Evolutionary conservation across 2,329 filamentous ascomycete species (phyloP).

Genomic region (Botryosphaeria agaves): DNA sequence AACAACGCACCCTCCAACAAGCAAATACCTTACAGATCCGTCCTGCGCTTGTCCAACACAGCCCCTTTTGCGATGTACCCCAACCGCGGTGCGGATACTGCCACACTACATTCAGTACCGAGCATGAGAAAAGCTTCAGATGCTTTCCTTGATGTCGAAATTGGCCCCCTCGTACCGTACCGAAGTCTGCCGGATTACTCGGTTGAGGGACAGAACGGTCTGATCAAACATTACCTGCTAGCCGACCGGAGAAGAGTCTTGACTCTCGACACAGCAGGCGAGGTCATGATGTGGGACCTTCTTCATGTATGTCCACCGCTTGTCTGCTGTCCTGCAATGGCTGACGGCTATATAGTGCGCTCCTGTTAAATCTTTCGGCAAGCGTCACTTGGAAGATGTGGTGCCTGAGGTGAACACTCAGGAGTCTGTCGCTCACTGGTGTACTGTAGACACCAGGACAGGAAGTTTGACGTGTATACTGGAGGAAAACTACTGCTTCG

Average conservation of each 20-base stretch:
- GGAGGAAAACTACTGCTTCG: constrained; percentile 91
- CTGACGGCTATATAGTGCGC: constrained; percentile 42
- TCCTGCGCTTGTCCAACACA: constrained; percentile 72
- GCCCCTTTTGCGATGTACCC: constrained; percentile 51
- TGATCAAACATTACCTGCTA: constrained; percentile 83
- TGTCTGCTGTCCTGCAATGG: too few species aligned
- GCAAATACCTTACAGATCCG: constrained; percentile 59
- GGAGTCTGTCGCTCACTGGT: constrained; percentile 90
- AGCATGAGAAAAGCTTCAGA: constrained; percentile 42
- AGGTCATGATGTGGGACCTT: constrained; percentile 90
- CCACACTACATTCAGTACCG: constrained; percentile 30
- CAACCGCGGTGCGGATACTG: constrained; percentile 36
- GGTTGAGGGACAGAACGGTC: constrained; percentile 85
- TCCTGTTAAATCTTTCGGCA: constrained; percentile 82
- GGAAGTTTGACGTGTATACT: constrained; percentile 80
- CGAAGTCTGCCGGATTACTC: constrained; percentile 37
- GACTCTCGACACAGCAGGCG: constrained; percentile 85
- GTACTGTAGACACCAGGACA: constrained; percentile 82
- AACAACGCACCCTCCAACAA: constrained; percentile 24
- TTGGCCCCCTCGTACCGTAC: constrained; percentile 41
- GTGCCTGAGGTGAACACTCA: constrained; percentile 70
- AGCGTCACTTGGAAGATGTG: constrained; percentile 85
- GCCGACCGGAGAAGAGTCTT: constrained; percentile 82
- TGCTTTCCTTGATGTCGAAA: constrained; percentile 29
- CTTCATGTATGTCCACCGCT: constrained; percentile 41